Evolutionary conservation across 345 rosid species (phyloP).

Genomic region (Aethionema arabicum): DNA sequence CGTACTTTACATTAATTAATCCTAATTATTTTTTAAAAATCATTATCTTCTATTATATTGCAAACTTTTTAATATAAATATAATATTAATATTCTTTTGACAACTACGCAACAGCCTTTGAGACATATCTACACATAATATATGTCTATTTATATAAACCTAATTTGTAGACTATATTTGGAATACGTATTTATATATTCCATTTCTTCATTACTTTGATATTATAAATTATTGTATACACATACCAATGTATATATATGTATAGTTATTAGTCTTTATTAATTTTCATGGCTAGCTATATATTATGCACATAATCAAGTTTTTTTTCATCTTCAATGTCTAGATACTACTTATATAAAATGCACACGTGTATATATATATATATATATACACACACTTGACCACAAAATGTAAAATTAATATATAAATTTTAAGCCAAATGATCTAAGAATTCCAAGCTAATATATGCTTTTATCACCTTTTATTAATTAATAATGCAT

Average conservation of each 20-base stretch:
- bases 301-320: too few relatives aligned
- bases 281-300: too few relatives aligned
- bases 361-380: background rate
- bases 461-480: background rate
- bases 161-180: conserved; percentile 16
- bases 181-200: conserved; percentile 24
- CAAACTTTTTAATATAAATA: conserved; percentile 20
- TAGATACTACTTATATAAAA: too few relatives aligned
- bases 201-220: conserved; percentile 7
- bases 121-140: conserved; percentile 20
- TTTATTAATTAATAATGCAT: background rate
- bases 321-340: background rate
- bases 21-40: conserved; percentile 11
- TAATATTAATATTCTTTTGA: conserved; percentile 24
- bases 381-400: conserved; percentile 1
- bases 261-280: background rate
- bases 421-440: background rate
- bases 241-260: background rate
- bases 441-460: conserved; percentile 4
- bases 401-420: background rate
- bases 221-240: conserved; percentile 17
- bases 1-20: conserved; percentile 23
- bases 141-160: background rate
- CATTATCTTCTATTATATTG: conserved; percentile 24
- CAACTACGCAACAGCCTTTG: conserved; percentile 37